Evolutionary conservation across 2,329 filamentous ascomycete genomes (phyloP).

Genomic region (Emericellopsis atlantica): DNA sequence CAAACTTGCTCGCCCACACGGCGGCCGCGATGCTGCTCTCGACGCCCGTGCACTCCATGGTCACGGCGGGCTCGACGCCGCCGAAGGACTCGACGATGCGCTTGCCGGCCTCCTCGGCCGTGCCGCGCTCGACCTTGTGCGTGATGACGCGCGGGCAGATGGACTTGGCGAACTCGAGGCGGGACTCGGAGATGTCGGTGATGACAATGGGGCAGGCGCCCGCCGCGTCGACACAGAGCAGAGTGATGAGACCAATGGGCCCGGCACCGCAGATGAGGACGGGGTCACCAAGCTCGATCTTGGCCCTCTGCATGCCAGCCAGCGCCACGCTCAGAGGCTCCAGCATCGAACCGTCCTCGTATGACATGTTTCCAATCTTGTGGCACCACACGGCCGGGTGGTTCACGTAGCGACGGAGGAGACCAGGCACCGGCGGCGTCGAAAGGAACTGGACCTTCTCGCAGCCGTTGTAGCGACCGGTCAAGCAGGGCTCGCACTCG

Average conservation of each 20-base stretch:
- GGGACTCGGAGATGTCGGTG: slow-evolving; percentile 83
- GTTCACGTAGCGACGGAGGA: slow-evolving; percentile 86
- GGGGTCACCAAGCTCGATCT: slow-evolving; percentile 71
- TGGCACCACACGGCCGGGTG: slow-evolving; percentile 93
- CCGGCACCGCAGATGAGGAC: slow-evolving; percentile 86
- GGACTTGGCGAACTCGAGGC: slow-evolving; percentile 73
- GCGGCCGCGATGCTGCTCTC: slow-evolving; percentile 78
- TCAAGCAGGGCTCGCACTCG: slow-evolving; percentile 80
- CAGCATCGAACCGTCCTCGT: slow-evolving; percentile 79
- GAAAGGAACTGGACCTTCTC: slow-evolving; percentile 76
- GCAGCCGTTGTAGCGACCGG: slow-evolving; percentile 91
- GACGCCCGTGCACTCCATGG: slow-evolving; percentile 89
- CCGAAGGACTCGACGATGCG: slow-evolving; percentile 58
- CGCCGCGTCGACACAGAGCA: slow-evolving; percentile 73
- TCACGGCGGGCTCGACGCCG: slow-evolving; percentile 68
- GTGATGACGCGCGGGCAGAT: slow-evolving; percentile 70
- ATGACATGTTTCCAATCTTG: slow-evolving; percentile 87
- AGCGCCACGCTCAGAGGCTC: slow-evolving; percentile 86
- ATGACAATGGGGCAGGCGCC: slow-evolving; percentile 87
- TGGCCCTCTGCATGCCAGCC: slow-evolving; percentile 74
- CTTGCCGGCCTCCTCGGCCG: slow-evolving; percentile 59
- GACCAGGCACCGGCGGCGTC: slow-evolving; percentile 77
- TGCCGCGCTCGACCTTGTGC: slow-evolving; percentile 58
- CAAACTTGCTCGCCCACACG: slow-evolving; percentile 86
- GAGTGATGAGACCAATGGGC: slow-evolving; percentile 81